Conservation (phyloP, 768 basidiomycete species). For the Tricholoma flavovirens region DNA sequence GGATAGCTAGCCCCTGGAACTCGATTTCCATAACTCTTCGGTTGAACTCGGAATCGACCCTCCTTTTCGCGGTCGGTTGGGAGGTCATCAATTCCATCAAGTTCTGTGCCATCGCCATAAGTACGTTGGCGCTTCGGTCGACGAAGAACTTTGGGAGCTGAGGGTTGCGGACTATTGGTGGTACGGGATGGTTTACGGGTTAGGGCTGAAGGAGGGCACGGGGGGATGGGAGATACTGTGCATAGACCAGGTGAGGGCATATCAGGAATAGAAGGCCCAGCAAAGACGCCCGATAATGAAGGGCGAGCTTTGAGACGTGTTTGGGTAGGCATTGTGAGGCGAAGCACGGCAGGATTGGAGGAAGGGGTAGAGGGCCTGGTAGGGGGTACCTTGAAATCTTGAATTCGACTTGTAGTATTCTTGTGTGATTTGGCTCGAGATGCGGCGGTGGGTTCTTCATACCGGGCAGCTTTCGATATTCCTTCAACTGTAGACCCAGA, state of each 20-base stretch:
- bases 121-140: conserved; percentile 71
- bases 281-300: conserved; percentile 72
- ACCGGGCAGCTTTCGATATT: conserved; percentile 44
- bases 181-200: conserved; percentile 36
- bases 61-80: conserved; percentile 83
- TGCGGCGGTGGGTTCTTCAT: conserved; percentile 76
- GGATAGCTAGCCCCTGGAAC: conserved; percentile 50
- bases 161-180: conserved; percentile 34
- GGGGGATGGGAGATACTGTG: conserved; percentile 53
- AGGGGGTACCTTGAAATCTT: conserved; percentile 69
- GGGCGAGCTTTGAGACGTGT: conserved; percentile 70
- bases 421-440: conserved; percentile 72
- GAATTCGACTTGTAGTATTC: conserved; percentile 57
- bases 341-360: conserved; percentile 67
- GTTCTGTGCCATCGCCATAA: conserved; percentile 85
- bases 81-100: conserved; percentile 85
- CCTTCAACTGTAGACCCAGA: conserved; percentile 38
- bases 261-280: conserved; percentile 27
- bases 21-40: conserved; percentile 62
- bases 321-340: conserved; percentile 85
- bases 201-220: conserved; percentile 53
- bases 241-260: conserved; percentile 35
- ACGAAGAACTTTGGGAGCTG: conserved; percentile 61
- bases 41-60: conserved; percentile 66
- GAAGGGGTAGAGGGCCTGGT: conserved; percentile 77